phyloP scores from a whole-genome alignment of 805 yeast species.

The Cyberlindnera meyerae region DNA sequence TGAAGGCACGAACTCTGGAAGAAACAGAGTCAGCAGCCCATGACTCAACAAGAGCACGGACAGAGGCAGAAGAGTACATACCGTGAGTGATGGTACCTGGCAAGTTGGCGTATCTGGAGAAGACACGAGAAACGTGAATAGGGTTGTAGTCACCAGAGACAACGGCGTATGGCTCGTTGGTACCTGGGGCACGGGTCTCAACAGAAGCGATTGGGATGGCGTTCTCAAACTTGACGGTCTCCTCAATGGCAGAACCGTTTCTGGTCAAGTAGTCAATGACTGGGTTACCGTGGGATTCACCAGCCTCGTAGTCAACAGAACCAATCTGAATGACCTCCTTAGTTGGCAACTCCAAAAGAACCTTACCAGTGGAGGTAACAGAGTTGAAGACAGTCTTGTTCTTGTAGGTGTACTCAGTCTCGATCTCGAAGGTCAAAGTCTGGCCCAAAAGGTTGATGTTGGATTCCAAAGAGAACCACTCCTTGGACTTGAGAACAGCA shows the following conservation, averaged over 20 bases:
- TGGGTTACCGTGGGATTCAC: slow-evolving; percentile 94
- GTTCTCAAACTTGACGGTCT: slow-evolving; percentile 85
- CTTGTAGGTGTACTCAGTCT: slow-evolving; percentile 79
- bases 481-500: slow-evolving; percentile 90
- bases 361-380: slow-evolving; percentile 80
- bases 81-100: slow-evolving; percentile 99
- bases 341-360: slow-evolving; percentile 83
- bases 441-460: slow-evolving; percentile 69
- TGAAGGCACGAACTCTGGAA: slow-evolving; percentile 90
- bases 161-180: slow-evolving; percentile 93
- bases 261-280: slow-evolving; percentile 90
- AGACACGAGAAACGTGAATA: slow-evolving; percentile 93
- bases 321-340: slow-evolving; percentile 85
- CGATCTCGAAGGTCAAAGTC: slow-evolving; percentile 83
- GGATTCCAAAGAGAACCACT: slow-evolving; percentile 90
- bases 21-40: slow-evolving; percentile 99
- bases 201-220: slow-evolving; percentile 74
- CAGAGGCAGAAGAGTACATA: slow-evolving; percentile 96
- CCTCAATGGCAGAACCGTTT: slow-evolving; percentile 91
- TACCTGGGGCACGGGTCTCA: slow-evolving; percentile 76
- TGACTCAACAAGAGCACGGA: slow-evolving; percentile 91
- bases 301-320: slow-evolving; percentile 81
- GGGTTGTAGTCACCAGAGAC: slow-evolving; percentile 99
- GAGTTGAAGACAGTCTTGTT: slow-evolving; percentile 69
- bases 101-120: slow-evolving; percentile 85